phyloP scores from a whole-genome alignment of 2,329 filamentous ascomycete genomes.

The Fusarium sp. region DNA sequence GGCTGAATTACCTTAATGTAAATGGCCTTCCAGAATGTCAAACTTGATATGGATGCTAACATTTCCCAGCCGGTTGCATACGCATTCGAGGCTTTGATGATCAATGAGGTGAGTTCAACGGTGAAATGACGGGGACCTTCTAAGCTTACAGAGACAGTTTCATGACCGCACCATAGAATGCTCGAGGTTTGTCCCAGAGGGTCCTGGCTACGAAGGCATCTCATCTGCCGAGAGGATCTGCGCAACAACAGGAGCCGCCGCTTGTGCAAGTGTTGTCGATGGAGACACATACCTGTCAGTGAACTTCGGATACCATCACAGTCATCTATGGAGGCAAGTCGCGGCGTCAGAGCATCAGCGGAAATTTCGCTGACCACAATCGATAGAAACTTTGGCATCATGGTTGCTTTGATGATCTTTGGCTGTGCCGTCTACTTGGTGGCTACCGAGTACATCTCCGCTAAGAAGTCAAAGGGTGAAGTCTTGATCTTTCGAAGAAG shows the following conservation, averaged over 20 bases:
- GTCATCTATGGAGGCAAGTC: slow-evolving; percentile 63
- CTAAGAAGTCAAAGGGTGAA: slow-evolving; percentile 70
- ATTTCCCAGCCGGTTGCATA: slow-evolving; percentile 64
- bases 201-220: slow-evolving; percentile 50
- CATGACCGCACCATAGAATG: slow-evolving; percentile 68
- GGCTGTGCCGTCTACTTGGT: slow-evolving; percentile 62
- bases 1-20: slow-evolving; percentile 72
- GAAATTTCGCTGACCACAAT: neutral
- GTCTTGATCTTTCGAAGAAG: slow-evolving; percentile 68
- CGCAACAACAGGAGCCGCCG: slow-evolving; percentile 63
- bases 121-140: too few species aligned
- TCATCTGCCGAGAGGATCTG: slow-evolving; percentile 63
- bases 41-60: neutral
- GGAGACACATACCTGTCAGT: slow-evolving; percentile 70
- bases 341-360: rapidly evolving
- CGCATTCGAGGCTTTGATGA: slow-evolving; percentile 72
- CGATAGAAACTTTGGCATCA: slow-evolving; percentile 55
- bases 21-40: too few species aligned
- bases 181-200: slow-evolving; percentile 58
- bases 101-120: slow-evolving; percentile 62
- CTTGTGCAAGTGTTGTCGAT: slow-evolving; percentile 64
- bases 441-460: slow-evolving; percentile 60
- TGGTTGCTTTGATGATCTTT: slow-evolving; percentile 63
- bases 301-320: slow-evolving; percentile 67
- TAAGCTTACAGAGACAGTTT: slow-evolving; percentile 11